These are phyloP conservation scores for Citeromyces nyonsensis DNA, from an alignment of 805 yeast genomes.

Conservation along the genomic window DNA sequence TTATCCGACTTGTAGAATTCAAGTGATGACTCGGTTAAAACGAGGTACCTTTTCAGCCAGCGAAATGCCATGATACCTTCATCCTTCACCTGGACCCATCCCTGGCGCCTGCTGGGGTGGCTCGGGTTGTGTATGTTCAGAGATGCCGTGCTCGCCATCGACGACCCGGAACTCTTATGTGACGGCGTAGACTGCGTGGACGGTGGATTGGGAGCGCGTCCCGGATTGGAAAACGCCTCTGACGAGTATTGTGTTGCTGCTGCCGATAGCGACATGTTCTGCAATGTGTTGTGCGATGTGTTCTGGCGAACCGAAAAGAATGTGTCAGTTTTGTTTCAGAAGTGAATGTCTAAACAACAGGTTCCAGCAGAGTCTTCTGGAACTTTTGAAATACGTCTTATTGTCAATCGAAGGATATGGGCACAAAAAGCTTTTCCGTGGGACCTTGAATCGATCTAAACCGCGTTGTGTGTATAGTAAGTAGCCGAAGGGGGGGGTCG, in stretches of 20 bases:
- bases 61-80: conserved; percentile 81
- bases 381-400: no score
- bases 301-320: background rate
- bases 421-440: no score
- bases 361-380: no score
- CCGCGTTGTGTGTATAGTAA: no score
- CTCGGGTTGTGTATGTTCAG: conserved; percentile 16
- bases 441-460: no score
- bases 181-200: conserved; percentile 10
- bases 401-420: no score
- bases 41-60: conserved; percentile 84
- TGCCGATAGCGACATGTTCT: conserved; percentile 24
- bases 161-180: conserved; percentile 16
- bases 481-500: no score
- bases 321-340: background rate
- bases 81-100: conserved; percentile 88
- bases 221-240: conserved; percentile 33
- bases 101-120: conserved; percentile 26
- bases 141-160: conserved; percentile 12
- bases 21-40: conserved; percentile 58
- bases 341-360: no score
- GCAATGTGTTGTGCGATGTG: background rate
- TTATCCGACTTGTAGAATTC: conserved; percentile 61
- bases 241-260: conserved; percentile 26
- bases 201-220: conserved; percentile 43